Percentiles rank a stretch among this genome's conserved stretches.
Evolutionary conservation across 306 rosid genomes (phyloP).

Genomic region (Quercus wislizeni): DNA sequence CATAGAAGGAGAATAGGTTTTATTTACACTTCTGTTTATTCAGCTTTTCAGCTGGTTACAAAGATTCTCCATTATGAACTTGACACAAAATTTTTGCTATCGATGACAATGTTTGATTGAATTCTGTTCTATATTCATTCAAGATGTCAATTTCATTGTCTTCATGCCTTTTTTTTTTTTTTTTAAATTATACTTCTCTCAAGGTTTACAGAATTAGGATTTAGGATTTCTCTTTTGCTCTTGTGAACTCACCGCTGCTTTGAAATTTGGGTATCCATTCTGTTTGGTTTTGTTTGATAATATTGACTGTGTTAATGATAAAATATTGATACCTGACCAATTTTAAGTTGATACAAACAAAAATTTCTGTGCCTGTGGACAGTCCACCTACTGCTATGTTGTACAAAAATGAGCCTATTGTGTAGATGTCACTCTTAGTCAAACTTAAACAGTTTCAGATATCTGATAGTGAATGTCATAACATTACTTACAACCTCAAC

Average conservation of each 20-base stretch:
- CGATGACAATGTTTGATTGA: not conserved
- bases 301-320: not conserved
- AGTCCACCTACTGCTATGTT: not conserved
- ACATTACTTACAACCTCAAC: not conserved
- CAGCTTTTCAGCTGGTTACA: constrained; percentile 7
- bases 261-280: not conserved
- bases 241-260: not conserved
- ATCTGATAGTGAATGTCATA: not conserved
- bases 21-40: not conserved
- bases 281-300: too few relatives aligned
- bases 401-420: not conserved
- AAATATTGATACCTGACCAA: not conserved
- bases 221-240: not conserved
- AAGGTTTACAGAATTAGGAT: not conserved
- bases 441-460: not conserved
- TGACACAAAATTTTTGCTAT: not conserved
- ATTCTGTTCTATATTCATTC: not conserved
- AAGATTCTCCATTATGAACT: not conserved
- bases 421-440: not conserved
- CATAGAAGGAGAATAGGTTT: not conserved
- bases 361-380: not conserved
- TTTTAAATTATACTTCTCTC: not conserved
- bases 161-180: not conserved
- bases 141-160: not conserved
- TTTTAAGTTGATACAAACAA: not conserved